Evolutionary conservation across 208 protist species (phyloP).

Genomic region (Leishmania gerbilli): DNA sequence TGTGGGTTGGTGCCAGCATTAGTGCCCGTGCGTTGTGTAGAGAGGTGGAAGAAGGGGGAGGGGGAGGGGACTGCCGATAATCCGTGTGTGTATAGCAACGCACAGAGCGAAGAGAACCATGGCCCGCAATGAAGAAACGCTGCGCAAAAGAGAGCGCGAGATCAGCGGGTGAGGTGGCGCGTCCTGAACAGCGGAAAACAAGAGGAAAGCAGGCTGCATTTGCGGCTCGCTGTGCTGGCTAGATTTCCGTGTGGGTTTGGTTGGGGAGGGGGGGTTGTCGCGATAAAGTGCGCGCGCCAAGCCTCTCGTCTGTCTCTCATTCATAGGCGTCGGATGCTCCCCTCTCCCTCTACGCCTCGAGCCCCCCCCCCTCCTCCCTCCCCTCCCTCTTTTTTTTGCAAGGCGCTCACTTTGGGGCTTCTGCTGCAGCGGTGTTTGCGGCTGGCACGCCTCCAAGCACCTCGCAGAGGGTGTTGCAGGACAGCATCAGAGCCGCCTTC

Average conservation of each 20-base stretch:
- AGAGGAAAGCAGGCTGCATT: background rate
- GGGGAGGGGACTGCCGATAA: background rate
- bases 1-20: background rate
- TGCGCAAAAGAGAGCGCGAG: background rate
- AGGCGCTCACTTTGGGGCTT: background rate
- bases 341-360: background rate
- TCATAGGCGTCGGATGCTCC: background rate
- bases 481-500: slow-evolving; percentile 28
- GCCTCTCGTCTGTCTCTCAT: background rate
- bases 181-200: background rate
- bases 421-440: background rate
- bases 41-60: background rate
- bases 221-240: background rate
- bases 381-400: background rate
- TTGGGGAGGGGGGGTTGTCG: background rate
- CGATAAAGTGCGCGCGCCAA: background rate
- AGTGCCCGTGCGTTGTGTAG: background rate
- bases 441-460: slow-evolving; percentile 15
- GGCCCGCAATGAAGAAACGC: background rate
- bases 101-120: background rate
- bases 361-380: background rate
- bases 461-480: slow-evolving; percentile 25
- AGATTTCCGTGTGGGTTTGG: background rate
- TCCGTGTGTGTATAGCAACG: background rate
- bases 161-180: background rate